phyloP scores from a whole-genome alignment of 2,329 filamentous ascomycete genomes.

The Bipolaris gigantea region DNA sequence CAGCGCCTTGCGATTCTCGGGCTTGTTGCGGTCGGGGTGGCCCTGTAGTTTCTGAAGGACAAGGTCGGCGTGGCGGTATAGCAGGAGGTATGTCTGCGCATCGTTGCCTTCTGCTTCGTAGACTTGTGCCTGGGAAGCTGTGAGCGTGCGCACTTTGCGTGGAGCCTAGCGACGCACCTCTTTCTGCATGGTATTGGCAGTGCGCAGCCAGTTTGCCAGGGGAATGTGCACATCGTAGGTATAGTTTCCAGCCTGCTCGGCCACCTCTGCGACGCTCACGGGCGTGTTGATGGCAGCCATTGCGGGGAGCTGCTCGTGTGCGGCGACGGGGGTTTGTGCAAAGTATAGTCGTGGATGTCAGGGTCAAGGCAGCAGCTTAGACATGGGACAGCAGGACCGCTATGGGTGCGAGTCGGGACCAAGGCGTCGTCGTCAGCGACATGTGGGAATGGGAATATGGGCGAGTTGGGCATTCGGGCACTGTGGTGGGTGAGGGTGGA shows the following conservation, averaged over 20 bases:
- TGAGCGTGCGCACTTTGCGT: slow-evolving; percentile 15
- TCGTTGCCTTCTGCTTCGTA: slow-evolving; percentile 86
- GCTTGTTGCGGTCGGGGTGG: slow-evolving; percentile 74
- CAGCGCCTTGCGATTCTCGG: slow-evolving; percentile 59
- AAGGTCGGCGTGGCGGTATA: slow-evolving; percentile 88
- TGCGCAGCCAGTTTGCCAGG: slow-evolving; percentile 79
- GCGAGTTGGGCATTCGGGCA: slow-evolving; percentile 16
- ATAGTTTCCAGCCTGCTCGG: slow-evolving; percentile 74
- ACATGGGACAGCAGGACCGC: slow-evolving; percentile 12
- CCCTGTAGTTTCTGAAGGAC: slow-evolving; percentile 72
- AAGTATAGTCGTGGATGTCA: not conserved
- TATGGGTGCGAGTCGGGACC: slow-evolving; percentile 26
- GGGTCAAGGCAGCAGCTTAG: slow-evolving; percentile 8
- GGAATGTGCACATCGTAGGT: slow-evolving; percentile 77
- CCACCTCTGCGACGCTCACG: slow-evolving; percentile 75
- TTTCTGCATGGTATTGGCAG: slow-evolving; percentile 75
- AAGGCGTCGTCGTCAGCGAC: slow-evolving; percentile 36
- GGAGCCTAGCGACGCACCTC: slow-evolving; percentile 62
- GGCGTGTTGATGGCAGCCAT: slow-evolving; percentile 52
- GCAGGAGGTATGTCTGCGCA: slow-evolving; percentile 83
- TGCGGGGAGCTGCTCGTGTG: slow-evolving; percentile 2
- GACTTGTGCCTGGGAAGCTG: slow-evolving; percentile 67
- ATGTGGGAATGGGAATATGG: slow-evolving; percentile 12
- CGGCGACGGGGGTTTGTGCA: not conserved
- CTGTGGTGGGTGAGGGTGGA: slow-evolving; percentile 27